These are phyloP conservation scores for Nitzschia putrida DNA, from an alignment of 108 stramenopile species.

Conservation along the genomic window DNA sequence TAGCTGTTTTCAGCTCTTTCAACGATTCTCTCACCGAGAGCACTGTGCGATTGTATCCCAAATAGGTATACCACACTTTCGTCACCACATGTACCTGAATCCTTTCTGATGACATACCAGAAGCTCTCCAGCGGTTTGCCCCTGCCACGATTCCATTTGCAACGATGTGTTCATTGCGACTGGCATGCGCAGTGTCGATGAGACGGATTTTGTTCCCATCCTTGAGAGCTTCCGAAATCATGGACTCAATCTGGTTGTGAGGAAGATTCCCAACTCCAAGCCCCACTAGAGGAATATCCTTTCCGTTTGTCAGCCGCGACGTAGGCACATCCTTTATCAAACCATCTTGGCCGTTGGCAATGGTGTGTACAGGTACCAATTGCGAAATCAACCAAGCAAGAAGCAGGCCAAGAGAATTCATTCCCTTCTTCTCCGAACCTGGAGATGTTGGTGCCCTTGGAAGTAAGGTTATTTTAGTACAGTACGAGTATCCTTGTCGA, in stretches of 20 bases:
- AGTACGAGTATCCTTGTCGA: no score
- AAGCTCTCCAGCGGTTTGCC: constrained; percentile 20
- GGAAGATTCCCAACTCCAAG: constrained; percentile 82
- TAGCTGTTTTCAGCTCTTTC: constrained; percentile 35
- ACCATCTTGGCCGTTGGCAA: constrained; percentile 16
- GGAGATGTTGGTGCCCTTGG: no score
- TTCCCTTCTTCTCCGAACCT: no score
- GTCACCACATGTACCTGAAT: constrained; percentile 73
- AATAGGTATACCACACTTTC: constrained; percentile 89
- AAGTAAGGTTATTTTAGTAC: no score
- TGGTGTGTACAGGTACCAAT: no score
- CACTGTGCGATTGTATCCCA: constrained; percentile 87
- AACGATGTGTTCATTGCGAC: constrained; percentile 68
- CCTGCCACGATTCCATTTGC: constrained; percentile 58
- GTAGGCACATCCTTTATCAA: constrained; percentile 37
- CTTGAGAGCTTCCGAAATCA: constrained; percentile 34
- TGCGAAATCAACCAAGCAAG: no score
- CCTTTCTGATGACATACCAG: constrained; percentile 12
- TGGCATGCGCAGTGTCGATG: constrained; percentile 74
- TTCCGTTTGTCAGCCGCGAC: constrained; percentile 39
- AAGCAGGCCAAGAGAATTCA: no score
- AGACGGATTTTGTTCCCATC: constrained; percentile 49
- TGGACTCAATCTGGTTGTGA: constrained; percentile 44
- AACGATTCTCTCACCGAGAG: constrained; percentile 61
- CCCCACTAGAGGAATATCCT: constrained; percentile 68